These are phyloP conservation scores for Penicillium egyptiacum DNA, from an alignment of 495 filamentous ascomycete species.

Conservation along the genomic window DNA sequence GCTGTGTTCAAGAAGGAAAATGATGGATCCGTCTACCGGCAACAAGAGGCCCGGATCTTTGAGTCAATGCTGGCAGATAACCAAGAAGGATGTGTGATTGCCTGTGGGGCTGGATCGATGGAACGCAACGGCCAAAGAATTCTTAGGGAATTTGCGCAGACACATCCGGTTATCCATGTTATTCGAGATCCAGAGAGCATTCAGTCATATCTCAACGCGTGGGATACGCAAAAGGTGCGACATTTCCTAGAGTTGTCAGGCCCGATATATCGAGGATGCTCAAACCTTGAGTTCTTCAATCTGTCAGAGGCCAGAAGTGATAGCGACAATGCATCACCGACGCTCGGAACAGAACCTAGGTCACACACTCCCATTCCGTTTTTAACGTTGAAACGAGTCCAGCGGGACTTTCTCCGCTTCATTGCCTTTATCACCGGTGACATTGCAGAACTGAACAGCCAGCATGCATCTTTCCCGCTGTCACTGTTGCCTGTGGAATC, in stretches of 20 bases:
- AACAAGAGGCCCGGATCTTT: constrained; percentile 62
- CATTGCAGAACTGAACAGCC: constrained; percentile 49
- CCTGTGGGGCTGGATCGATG: constrained; percentile 60
- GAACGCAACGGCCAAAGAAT: constrained; percentile 43
- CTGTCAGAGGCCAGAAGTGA: constrained; percentile 42
- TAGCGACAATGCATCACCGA: constrained; percentile 34
- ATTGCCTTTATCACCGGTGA: constrained; percentile 62
- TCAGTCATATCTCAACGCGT: constrained; percentile 57
- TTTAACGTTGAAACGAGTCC: constrained; percentile 64
- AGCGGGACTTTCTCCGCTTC: constrained; percentile 69
- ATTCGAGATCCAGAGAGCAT: constrained; percentile 66
- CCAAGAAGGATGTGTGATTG: constrained; percentile 66
- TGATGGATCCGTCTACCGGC: constrained; percentile 59
- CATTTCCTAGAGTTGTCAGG: constrained; percentile 55
- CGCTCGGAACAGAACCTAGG: constrained; percentile 38
- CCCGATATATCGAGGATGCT: constrained; percentile 59
- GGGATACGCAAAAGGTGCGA: constrained; percentile 53
- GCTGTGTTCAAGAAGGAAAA: constrained; percentile 60
- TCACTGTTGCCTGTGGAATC: constrained; percentile 63
- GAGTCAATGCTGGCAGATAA: constrained; percentile 62
- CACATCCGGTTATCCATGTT: constrained; percentile 72
- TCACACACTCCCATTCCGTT: constrained; percentile 50
- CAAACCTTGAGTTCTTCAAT: constrained; percentile 79
- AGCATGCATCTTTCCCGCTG: constrained; percentile 68
- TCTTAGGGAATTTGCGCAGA: constrained; percentile 47